Evolutionary conservation across 768 basidiomycete genomes (phyloP).

Genomic region (Boletus subparvulus): DNA sequence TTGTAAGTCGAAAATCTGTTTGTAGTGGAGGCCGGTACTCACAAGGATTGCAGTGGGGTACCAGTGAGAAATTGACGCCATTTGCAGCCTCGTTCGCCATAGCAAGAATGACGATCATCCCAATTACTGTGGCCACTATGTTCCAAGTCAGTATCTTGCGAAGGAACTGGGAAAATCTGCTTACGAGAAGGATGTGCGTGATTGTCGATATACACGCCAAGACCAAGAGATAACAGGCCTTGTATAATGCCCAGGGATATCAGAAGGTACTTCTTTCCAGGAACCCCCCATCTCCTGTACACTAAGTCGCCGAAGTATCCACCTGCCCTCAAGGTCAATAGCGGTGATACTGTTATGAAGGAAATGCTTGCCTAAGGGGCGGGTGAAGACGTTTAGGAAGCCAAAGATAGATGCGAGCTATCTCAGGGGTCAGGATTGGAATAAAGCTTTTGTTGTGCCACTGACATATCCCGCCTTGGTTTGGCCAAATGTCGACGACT

Average conservation of each 20-base stretch:
- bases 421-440: neutral
- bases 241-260: neutral
- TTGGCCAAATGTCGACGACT: neutral
- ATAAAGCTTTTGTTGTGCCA: neutral
- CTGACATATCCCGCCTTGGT: slow-evolving; percentile 10
- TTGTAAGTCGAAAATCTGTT: neutral
- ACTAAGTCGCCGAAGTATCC: slow-evolving; percentile 6
- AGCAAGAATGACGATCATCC: neutral
- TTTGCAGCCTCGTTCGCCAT: neutral
- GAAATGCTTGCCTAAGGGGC: slow-evolving; percentile 1
- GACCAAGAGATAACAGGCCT: slow-evolving; percentile 2
- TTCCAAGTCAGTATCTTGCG: neutral
- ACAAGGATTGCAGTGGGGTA: slow-evolving; percentile 10
- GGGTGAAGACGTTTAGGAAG: slow-evolving; percentile 1
- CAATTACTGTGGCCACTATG: neutral
- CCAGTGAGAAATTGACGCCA: slow-evolving; percentile 3
- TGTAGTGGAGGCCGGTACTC: neutral
- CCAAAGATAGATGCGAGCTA: slow-evolving; percentile 5
- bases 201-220: slow-evolving; percentile 43
- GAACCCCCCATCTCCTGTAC: slow-evolving; percentile 5
- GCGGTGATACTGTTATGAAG: neutral
- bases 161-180: neutral
- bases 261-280: slow-evolving; percentile 6
- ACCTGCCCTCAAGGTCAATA: neutral
- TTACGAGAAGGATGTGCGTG: slow-evolving; percentile 21